phyloP scores from a whole-genome alignment of 805 yeast species.

The Myxozyma melibiosi region DNA sequence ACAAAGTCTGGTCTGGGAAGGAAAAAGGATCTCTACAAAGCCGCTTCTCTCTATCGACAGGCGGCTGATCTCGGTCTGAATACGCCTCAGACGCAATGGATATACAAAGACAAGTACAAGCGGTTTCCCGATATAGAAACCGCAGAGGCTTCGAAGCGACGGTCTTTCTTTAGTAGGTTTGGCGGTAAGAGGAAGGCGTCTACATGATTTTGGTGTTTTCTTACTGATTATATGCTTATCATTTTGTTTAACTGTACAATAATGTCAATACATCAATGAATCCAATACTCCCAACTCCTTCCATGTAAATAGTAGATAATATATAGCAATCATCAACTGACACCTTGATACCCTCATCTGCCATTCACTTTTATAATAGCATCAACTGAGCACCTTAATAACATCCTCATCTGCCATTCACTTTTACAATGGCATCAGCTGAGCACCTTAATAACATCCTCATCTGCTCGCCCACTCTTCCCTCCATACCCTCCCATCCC shows the following conservation, averaged over 20 bases:
- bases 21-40: constrained; percentile 60
- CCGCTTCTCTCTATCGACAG: constrained; percentile 70
- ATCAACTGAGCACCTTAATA: background rate
- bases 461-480: background rate
- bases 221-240: background rate
- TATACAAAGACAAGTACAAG: constrained; percentile 23
- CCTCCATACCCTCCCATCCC: background rate
- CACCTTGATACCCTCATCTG: too few species aligned
- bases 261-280: too few species aligned
- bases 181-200: background rate
- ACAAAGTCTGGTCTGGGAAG: constrained; percentile 53
- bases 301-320: too few species aligned
- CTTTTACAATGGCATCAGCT: background rate
- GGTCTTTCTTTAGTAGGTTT: constrained; percentile 3
- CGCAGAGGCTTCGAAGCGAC: background rate
- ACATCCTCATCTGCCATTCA: background rate
- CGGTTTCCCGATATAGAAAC: background rate
- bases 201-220: background rate
- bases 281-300: too few species aligned
- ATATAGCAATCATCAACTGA: too few species aligned
- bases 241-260: too few species aligned
- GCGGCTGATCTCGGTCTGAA: constrained; percentile 65
- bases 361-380: too few species aligned
- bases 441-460: constrained; percentile 27
- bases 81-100: constrained; percentile 62